Evolutionary conservation across 2,329 filamentous ascomycete species (phyloP), one percentile per base, ranked within the genome.

Genomic region (Colletotrichum sidae): DNA sequence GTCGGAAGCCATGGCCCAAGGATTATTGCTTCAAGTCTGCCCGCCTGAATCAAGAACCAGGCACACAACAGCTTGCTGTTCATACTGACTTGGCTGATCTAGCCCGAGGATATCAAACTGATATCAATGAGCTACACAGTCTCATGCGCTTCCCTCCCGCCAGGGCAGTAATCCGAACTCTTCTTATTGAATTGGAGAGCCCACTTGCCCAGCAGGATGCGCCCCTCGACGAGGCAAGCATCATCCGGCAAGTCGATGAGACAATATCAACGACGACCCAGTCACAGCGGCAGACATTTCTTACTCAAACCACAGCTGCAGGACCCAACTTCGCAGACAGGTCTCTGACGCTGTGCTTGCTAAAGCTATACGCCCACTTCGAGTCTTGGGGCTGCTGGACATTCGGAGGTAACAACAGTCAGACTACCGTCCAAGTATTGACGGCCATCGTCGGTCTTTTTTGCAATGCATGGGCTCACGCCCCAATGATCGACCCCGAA

Each of bases 101-200:
- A 34, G 61, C 56, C 8, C 15, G 33, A 42, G 44, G 12, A 49
- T 45, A 12, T 12, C 45, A 38, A 41, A 44, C 60, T 25, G 13
- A 7, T 37, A 44, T 66, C 15, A 66, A 67, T 15, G 38, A 49
- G 5, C 38, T 67, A 4, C 62, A 67, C 34, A 61, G 42, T 13
- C 66, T 66, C 41, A 57, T 66, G 61, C 56, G 42, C 9, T 67
- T 61, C 25, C 50, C 51, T 6, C 62, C 56, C 12, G 62, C 58
- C 38, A 37, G 61, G 12, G 52, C 55, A 15, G 57, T 56, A 4
- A 6, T 58, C 3, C 56, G 55, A 10, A 67, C 61, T 11, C 54
- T 67, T n/a, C 47, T 67, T n/a, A 62, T 66, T 44, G 61, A 67
- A 42, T 52, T 67, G 8, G 62, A 66, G 15, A 60, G 41, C 25